A percentile compares a stretch with the other conserved stretches of the same genome.
phyloP scores from a whole-genome alignment of 2,329 filamentous ascomycete genomes.

The Trichophyton equinum region DNA sequence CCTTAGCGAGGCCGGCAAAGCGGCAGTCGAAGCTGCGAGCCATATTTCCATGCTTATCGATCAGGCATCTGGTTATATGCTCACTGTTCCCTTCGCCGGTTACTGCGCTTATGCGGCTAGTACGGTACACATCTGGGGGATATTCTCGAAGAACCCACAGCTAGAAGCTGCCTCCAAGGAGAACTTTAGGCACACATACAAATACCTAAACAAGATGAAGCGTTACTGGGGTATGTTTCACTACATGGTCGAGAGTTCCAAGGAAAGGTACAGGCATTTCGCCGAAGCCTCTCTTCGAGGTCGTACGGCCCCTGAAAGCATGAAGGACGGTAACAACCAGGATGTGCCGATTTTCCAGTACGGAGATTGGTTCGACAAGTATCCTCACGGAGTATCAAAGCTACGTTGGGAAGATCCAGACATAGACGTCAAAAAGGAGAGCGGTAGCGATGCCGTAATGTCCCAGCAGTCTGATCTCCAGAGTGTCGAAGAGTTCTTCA shows the following conservation, averaged over 20 bases:
- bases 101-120: constrained; percentile 91
- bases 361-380: constrained; percentile 92
- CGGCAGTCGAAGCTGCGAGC: constrained; percentile 72
- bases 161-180: constrained; percentile 69
- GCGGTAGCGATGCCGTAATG: constrained; percentile 73
- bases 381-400: constrained; percentile 80
- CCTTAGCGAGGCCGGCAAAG: constrained; percentile 58
- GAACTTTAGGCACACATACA: constrained; percentile 76
- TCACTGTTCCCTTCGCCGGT: constrained; percentile 84
- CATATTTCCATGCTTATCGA: constrained; percentile 73
- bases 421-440: constrained; percentile 55
- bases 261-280: constrained; percentile 73
- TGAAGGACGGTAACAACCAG: constrained; percentile 15
- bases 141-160: constrained; percentile 69
- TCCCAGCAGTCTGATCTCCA: constrained; percentile 83
- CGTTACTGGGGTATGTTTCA: constrained; percentile 98
- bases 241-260: constrained; percentile 86
- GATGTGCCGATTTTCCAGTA: constrained; percentile 73
- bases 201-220: constrained; percentile 88
- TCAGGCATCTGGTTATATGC: constrained; percentile 64
- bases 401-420: constrained; percentile 71
- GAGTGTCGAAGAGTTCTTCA: constrained; percentile 89
- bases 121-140: constrained; percentile 85
- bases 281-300: constrained; percentile 68
- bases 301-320: constrained; percentile 32